A percentile compares a stretch with the other conserved stretches of the same genome.
phyloP scores from a whole-genome alignment of 257 asterid genomes.

The Nicotiana undulata region DNA sequence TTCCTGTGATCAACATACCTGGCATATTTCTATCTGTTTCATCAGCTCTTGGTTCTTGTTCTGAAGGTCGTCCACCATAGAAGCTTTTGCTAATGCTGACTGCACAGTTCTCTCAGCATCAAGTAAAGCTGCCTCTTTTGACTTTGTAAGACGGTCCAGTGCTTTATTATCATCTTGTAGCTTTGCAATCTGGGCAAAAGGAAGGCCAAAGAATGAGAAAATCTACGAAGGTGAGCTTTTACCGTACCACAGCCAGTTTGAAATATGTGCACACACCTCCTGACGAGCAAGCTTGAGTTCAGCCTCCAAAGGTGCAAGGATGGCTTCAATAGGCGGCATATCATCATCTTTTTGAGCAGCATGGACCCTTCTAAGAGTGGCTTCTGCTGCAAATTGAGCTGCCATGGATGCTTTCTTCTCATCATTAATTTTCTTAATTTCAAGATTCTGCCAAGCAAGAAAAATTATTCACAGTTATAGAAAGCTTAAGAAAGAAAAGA shows the following conservation, averaged over 20 bases:
- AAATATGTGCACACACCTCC: conserved; percentile 50
- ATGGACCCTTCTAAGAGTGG: conserved; percentile 94
- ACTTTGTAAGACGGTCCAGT: conserved; percentile 85
- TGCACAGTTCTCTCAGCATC: conserved; percentile 97
- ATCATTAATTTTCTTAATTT: conserved; percentile 87
- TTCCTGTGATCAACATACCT: conserved; percentile 31
- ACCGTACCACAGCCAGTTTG: neutral
- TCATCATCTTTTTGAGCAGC: conserved; percentile 96
- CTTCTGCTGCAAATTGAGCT: conserved; percentile 99
- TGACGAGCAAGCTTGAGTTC: conserved; percentile 91
- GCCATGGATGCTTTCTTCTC: conserved; percentile 98
- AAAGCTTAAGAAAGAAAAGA: conserved; percentile 1
- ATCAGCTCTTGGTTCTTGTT: conserved; percentile 93
- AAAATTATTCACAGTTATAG: conserved; percentile 5
- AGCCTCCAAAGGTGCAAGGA: conserved; percentile 93
- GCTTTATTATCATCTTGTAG: conserved; percentile 97
- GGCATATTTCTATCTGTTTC: conserved; percentile 97
- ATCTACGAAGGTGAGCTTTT: neutral
- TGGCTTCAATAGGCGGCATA: conserved; percentile 99
- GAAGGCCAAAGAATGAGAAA: conserved; percentile 5
- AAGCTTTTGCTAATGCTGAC: conserved; percentile 85
- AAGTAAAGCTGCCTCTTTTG: conserved; percentile 94
- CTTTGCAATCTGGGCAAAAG: conserved; percentile 59
- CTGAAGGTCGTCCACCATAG: conserved; percentile 98
- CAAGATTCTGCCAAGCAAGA: conserved; percentile 66